A percentile compares a stretch with the other conserved stretches of the same genome.
phyloP scores from a whole-genome alignment of 2,329 filamentous ascomycete species.

The Pleomassaria siparia region DNA sequence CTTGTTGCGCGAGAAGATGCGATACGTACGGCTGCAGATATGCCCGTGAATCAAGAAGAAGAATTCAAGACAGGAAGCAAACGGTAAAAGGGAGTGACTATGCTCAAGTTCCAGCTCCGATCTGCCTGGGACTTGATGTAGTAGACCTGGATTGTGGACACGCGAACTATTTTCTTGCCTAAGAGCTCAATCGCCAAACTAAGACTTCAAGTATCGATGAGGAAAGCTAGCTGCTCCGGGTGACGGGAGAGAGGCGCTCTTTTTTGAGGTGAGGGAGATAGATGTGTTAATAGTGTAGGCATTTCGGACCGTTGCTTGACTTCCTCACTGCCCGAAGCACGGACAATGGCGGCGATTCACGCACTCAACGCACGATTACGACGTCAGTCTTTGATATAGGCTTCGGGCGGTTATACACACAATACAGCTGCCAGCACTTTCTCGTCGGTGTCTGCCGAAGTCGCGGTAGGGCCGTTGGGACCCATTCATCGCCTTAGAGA shows the following conservation, averaged over 20 bases:
- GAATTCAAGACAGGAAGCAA: slow-evolving; percentile 17
- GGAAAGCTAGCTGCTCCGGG: slow-evolving; percentile 3
- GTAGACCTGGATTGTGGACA: slow-evolving; percentile 22
- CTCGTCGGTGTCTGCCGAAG: slow-evolving; percentile 11
- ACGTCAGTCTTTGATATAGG: slow-evolving; percentile 17
- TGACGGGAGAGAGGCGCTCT: slow-evolving; percentile 12
- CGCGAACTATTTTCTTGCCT: slow-evolving; percentile 46
- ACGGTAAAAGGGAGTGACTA: slow-evolving; percentile 14
- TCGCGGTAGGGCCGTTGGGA: slow-evolving; percentile 15
- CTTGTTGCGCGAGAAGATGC: slow-evolving; percentile 39
- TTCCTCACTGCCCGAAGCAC: slow-evolving; percentile 26
- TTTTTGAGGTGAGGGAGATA: slow-evolving; percentile 27
- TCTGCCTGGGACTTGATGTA: slow-evolving; percentile 16
- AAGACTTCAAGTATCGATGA: neutral
- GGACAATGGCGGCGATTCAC: slow-evolving; percentile 44
- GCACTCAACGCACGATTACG: slow-evolving; percentile 45
- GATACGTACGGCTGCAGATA: slow-evolving; percentile 19
- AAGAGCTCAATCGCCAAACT: slow-evolving; percentile 23
- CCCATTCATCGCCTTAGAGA: slow-evolving; percentile 16
- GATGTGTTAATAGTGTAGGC: slow-evolving; percentile 27
- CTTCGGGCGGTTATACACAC: slow-evolving; percentile 18
- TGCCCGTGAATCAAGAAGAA: slow-evolving; percentile 8
- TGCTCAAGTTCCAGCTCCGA: slow-evolving; percentile 12
- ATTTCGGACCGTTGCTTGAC: slow-evolving; percentile 24
- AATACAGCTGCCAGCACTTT: slow-evolving; percentile 18